Percentiles rank a stretch among this genome's conserved stretches.
Evolutionary conservation across 371 early-diverging fungal genomes (phyloP).

Genomic region (Mucor racemosus): DNA sequence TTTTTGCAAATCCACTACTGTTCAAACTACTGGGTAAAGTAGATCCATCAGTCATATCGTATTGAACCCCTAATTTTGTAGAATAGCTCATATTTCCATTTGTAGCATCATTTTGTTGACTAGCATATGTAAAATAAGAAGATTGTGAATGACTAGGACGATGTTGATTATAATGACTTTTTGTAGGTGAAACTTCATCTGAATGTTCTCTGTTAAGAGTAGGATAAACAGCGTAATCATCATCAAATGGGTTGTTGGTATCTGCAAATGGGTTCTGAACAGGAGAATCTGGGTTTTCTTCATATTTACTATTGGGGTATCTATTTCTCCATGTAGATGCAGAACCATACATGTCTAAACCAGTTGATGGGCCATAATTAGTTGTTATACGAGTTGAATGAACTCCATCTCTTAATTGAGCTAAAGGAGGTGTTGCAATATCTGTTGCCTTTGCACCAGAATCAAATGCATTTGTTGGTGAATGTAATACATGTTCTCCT

Average conservation of each 20-base stretch:
- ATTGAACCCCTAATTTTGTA: background rate
- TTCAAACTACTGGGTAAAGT: slow-evolving; percentile 25
- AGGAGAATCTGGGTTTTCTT: background rate
- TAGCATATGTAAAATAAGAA: slow-evolving; percentile 21
- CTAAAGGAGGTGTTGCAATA: slow-evolving; percentile 31
- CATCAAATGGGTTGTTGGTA: slow-evolving; percentile 48
- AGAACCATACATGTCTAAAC: background rate
- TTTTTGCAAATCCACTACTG: slow-evolving; percentile 34
- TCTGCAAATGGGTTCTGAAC: slow-evolving; percentile 26
- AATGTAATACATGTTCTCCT: background rate
- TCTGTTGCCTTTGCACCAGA: background rate
- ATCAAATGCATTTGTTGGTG: too few relatives aligned
- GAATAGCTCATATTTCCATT: background rate
- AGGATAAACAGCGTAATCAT: slow-evolving; percentile 21
- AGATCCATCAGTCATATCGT: slow-evolving; percentile 5
- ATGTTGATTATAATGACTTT: slow-evolving; percentile 11
- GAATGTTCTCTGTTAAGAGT: background rate
- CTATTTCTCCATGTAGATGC: background rate
- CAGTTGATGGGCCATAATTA: background rate
- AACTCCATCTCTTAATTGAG: slow-evolving; percentile 36
- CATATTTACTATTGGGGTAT: slow-evolving; percentile 1
- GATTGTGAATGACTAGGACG: slow-evolving; percentile 44
- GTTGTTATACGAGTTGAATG: slow-evolving; percentile 26
- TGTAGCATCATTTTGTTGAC: background rate
- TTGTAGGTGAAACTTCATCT: background rate